Conservation (phyloP, 75 land plant species). For the Pinus tabuliformis region DNA sequence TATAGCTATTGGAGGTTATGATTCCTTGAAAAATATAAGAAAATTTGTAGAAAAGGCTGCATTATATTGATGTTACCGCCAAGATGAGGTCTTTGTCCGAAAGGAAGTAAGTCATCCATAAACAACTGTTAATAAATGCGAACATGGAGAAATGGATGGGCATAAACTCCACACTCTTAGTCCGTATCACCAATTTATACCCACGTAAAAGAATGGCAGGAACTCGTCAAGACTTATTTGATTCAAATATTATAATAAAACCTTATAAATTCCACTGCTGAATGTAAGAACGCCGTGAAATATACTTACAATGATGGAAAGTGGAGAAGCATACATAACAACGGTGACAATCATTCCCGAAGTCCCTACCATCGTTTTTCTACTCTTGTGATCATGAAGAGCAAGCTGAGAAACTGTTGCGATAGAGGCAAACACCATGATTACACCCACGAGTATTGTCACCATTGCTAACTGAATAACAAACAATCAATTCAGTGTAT, state of each 20-base stretch:
- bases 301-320: slow-evolving; percentile 41
- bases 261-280: background rate
- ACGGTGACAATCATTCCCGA: slow-evolving; percentile 34
- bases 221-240: background rate
- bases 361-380: slow-evolving; percentile 42
- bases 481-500: too few relatives aligned
- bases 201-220: background rate
- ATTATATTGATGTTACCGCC: slow-evolving; percentile 27
- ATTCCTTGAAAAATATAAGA: background rate
- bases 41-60: background rate
- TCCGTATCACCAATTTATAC: slow-evolving; percentile 63
- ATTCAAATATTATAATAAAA: background rate
- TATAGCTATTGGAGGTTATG: too few relatives aligned
- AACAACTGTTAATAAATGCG: slow-evolving; percentile 38
- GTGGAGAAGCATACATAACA: slow-evolving; percentile 43
- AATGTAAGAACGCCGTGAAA: background rate
- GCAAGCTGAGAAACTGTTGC: slow-evolving; percentile 20
- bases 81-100: slow-evolving; percentile 50
- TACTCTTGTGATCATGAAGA: slow-evolving; percentile 36
- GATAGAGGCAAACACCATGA: slow-evolving; percentile 17
- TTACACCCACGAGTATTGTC: too few relatives aligned
- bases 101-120: slow-evolving; percentile 64
- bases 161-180: slow-evolving; percentile 85
- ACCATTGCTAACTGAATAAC: too few relatives aligned
- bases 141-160: slow-evolving; percentile 64